phyloP scores from a whole-genome alignment of 140 eudicot genomes.

The Senecio squalidus region DNA sequence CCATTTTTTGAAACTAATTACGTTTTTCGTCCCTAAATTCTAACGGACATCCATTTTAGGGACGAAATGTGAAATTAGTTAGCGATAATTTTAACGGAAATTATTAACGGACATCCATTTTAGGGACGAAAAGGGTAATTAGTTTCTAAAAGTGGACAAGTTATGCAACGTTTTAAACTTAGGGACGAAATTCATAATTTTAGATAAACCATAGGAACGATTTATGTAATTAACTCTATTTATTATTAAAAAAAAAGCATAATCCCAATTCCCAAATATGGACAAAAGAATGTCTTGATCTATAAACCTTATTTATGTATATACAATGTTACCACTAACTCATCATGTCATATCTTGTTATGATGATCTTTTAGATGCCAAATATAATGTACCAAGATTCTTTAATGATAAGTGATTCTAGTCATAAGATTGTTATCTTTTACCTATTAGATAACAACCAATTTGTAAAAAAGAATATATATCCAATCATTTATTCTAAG shows the following conservation, averaged over 20 bases:
- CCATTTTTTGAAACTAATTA: too few relatives aligned
- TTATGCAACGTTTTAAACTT: too few relatives aligned
- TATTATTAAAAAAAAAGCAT: not conserved
- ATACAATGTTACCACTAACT: constrained; percentile 6
- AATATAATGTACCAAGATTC: constrained; percentile 13
- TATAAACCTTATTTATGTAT: constrained; percentile 9
- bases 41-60: too few relatives aligned
- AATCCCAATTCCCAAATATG: constrained; percentile 4
- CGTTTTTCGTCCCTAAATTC: too few relatives aligned
- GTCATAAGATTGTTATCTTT: constrained; percentile 28
- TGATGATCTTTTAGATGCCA: constrained; percentile 25
- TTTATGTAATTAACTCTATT: too few relatives aligned
- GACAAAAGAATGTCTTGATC: constrained; percentile 13
- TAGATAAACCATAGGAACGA: too few relatives aligned
- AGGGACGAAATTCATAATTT: too few relatives aligned
- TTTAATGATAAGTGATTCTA: constrained; percentile 26
- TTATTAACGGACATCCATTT: too few relatives aligned
- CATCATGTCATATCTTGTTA: constrained; percentile 22
- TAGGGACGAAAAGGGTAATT: too few relatives aligned
- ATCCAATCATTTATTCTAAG: constrained; percentile 56
- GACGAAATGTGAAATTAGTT: too few relatives aligned
- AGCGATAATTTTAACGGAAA: too few relatives aligned
- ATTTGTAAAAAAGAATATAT: constrained; percentile 32
- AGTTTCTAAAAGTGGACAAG: too few relatives aligned
- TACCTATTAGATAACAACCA: constrained; percentile 30